Base-by-base conservation (phyloP, 139 green algal genomes). In the Coccomyxa sp. region DNA sequence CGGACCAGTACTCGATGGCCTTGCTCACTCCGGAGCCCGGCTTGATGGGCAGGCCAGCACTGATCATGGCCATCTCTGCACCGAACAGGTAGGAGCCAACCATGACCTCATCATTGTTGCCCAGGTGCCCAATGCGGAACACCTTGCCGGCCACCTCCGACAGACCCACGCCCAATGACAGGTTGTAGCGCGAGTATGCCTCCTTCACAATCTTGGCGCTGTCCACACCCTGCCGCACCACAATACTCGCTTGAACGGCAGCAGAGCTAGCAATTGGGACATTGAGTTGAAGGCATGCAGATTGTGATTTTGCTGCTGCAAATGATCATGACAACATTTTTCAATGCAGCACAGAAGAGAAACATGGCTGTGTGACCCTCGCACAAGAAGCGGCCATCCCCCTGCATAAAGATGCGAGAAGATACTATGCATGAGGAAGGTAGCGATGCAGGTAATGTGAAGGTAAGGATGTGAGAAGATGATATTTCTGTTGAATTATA, bases 21-120 rank as follows among this genome's bases (percentile, higher is more conserved):
- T 84, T 84, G 1, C 83, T 88, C 21, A 97, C 90, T 67, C 95
- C 95, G 71, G 85, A 93, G 81, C 95, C 95, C 0, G 92, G 91
- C 28, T 77, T 84, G 85, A 98, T 92, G 45, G 88, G 83, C 59
- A 94, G 83, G 30, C 95, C 95, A 13, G 90, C 88, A 59, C 98
- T 94, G 18, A 94, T 88, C 86, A 99, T 89, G n/a, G 94, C 90
- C 95, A 99, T 98, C 88, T 99, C 96, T 0, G 91, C 90, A 17
- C 96, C 96, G 30, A 85, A 87, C 28, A 99, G 87, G 28, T 96
- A 96, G 23, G 85, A 86, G 51, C 89, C 84, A 80, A 98, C 86
- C 93, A 97, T 98, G 9, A 99, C 86, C 93, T 99, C 96, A 86
- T 99, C 97, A 90, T 98, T 98, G 90, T 98, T 97, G 80, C 96